Conservation (phyloP, 2,329 filamentous ascomycete species). For the Meredithiella fracta region DNA sequence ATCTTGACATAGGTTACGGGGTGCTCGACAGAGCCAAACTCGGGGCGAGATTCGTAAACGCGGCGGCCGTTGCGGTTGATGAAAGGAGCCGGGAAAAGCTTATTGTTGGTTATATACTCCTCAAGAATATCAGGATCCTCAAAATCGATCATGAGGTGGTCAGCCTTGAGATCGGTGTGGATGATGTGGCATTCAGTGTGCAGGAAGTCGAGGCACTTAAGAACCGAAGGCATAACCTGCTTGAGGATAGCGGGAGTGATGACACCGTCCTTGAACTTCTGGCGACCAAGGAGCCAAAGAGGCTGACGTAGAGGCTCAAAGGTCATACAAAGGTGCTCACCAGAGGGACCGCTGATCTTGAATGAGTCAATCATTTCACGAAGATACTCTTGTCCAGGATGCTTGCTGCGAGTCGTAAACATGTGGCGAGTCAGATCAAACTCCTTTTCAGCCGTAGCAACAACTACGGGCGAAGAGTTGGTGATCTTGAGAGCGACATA, state of each 20-base stretch:
- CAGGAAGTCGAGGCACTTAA: constrained; percentile 26
- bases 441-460: constrained; percentile 17
- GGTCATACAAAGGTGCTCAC: constrained; percentile 23
- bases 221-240: constrained; percentile 20
- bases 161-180: constrained; percentile 30
- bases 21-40: constrained; percentile 18
- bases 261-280: constrained; percentile 23
- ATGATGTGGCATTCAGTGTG: constrained; percentile 28
- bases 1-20: constrained; percentile 15
- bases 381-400: constrained; percentile 20
- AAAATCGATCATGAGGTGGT: constrained; percentile 17
- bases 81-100: constrained; percentile 17
- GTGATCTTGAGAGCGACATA: constrained; percentile 20
- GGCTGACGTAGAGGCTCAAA: constrained; percentile 26
- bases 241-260: constrained; percentile 23
- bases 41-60: constrained; percentile 15
- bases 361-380: constrained; percentile 21
- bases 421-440: constrained; percentile 18
- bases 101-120: constrained; percentile 17
- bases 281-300: constrained; percentile 23
- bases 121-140: constrained; percentile 17
- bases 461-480: constrained; percentile 17
- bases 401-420: constrained; percentile 14
- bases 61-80: constrained; percentile 17
- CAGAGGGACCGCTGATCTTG: constrained; percentile 18